These are phyloP conservation scores for Solanum peruvianum DNA, from an alignment of 257 asterid genomes.

Conservation along the genomic window DNA sequence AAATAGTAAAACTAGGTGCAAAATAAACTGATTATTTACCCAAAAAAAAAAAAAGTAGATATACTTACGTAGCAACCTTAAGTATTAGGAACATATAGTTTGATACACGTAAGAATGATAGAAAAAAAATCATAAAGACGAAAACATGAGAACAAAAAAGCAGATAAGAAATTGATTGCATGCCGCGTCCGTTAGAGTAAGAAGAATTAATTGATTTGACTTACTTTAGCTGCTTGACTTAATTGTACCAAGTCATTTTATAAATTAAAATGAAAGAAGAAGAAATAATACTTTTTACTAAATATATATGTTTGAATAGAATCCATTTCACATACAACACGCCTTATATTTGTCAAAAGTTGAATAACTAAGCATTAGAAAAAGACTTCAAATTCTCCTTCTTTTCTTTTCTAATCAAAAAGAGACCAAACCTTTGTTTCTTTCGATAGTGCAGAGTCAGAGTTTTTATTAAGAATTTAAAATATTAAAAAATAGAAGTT, in stretches of 20 bases:
- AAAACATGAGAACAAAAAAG: background rate
- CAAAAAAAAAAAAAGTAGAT: too few species aligned
- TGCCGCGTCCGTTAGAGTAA: background rate
- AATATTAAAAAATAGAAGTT: background rate
- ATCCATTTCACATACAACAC: background rate
- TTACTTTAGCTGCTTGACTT: background rate
- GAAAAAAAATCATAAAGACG: background rate
- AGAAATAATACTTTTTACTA: background rate
- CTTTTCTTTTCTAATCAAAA: background rate
- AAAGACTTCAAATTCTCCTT: background rate
- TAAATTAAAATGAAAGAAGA: background rate
- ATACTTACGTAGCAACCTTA: background rate
- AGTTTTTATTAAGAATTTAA: background rate
- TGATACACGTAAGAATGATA: background rate
- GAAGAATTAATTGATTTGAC: background rate
- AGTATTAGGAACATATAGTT: background rate
- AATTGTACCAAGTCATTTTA: background rate
- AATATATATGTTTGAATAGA: background rate
- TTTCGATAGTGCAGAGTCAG: accelerated
- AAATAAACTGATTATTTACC: background rate
- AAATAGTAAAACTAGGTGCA: background rate
- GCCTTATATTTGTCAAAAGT: background rate
- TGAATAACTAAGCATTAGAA: background rate
- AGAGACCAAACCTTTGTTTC: background rate
- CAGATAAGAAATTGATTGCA: background rate